These are phyloP conservation scores for Coniochaeta ligniaria DNA, from an alignment of 2,329 filamentous ascomycete genomes.

Conservation along the genomic window DNA sequence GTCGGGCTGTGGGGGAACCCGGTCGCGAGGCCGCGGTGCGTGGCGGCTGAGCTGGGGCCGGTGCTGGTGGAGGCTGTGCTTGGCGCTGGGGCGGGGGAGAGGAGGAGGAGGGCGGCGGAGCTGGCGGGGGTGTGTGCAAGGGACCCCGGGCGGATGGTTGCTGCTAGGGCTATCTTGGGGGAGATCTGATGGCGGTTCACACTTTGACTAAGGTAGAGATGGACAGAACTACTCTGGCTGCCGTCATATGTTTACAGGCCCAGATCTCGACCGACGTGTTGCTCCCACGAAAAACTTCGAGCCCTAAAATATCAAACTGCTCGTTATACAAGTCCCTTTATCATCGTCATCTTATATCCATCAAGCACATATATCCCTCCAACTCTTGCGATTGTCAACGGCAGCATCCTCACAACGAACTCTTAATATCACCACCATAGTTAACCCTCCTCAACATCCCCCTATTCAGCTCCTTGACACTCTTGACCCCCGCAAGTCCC, in stretches of 20 bases:
- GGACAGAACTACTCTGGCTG: not conserved
- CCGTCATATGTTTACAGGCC: not conserved
- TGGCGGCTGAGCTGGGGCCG: not conserved
- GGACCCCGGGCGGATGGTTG: not conserved
- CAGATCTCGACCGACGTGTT: not conserved
- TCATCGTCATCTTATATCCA: not conserved
- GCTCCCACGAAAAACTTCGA: too few relatives aligned
- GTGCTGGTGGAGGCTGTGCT: not conserved
- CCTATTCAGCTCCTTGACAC: constrained; percentile 26
- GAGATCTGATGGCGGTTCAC: not conserved
- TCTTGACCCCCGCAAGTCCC: constrained; percentile 44
- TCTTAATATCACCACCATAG: constrained; percentile 21
- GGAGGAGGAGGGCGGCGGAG: not conserved
- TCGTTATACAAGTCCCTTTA: too few relatives aligned
- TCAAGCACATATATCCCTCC: too few relatives aligned
- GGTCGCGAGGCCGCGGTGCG: not conserved
- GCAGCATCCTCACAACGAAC: not conserved
- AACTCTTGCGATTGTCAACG: too few relatives aligned
- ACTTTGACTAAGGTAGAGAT: not conserved
- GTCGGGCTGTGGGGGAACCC: constrained; percentile 23
- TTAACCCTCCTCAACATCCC: constrained; percentile 23
- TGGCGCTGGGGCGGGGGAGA: not conserved
- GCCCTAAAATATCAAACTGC: too few relatives aligned
- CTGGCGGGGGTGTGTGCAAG: not conserved
- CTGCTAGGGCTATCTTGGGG: not conserved